phyloP scores from a whole-genome alignment of 2,329 filamentous ascomycete genomes.

The Pseudocercospora musae region DNA sequence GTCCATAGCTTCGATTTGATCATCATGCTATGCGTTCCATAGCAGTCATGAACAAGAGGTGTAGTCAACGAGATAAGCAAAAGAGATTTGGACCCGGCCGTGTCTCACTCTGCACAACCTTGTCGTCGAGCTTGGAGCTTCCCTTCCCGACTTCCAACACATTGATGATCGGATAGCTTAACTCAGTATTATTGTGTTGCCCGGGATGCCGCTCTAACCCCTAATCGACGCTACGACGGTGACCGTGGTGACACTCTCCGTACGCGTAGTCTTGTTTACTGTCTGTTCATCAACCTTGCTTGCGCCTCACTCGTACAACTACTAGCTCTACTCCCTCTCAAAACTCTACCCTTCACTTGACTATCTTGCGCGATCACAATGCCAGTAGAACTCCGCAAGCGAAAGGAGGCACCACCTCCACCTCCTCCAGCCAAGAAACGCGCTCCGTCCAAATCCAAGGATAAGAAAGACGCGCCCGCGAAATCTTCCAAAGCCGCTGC shows the following conservation, averaged over 20 bases:
- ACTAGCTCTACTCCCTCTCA: not conserved
- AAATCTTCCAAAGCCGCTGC: conserved; percentile 39
- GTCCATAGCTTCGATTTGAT: too few relatives aligned
- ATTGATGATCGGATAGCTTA: not conserved
- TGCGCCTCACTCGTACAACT: not conserved
- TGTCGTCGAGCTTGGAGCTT: not conserved
- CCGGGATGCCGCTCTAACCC: conserved; percentile 11
- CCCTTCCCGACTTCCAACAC: not conserved
- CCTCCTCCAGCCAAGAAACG: conserved; percentile 47
- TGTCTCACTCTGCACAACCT: not conserved
- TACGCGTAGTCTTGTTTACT: conserved; percentile 2
- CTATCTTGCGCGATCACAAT: conserved; percentile 28
- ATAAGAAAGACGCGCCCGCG: conserved; percentile 25
- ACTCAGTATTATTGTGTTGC: not conserved
- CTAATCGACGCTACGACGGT: conserved; percentile 5
- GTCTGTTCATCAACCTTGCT: conserved; percentile 2
- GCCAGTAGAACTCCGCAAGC: conserved; percentile 60
- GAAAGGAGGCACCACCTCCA: conserved; percentile 54
- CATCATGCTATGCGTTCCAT: too few relatives aligned
- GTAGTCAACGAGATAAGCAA: not conserved
- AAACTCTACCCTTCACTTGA: not conserved
- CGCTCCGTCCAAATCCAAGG: conserved; percentile 37
- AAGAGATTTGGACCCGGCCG: too few relatives aligned
- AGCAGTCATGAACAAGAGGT: not conserved
- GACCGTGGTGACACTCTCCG: conserved; percentile 8